Conservation (phyloP, 345 rosid genomes). For the Punica granatum region DNA sequence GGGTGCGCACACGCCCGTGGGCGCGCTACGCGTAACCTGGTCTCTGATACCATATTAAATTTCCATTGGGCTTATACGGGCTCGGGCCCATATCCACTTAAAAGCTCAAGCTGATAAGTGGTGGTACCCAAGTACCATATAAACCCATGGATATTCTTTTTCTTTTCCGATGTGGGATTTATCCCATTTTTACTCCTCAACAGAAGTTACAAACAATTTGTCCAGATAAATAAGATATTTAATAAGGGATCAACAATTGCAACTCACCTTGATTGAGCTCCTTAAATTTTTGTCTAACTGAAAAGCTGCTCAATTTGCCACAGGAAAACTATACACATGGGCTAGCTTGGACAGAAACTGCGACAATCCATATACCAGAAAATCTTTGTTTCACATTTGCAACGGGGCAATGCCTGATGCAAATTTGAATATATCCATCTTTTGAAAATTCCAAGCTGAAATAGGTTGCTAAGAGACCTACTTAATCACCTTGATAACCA, state of each 20-base stretch:
- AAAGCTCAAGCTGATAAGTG: too few relatives aligned
- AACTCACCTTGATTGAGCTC: background rate
- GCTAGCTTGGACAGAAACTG: too few relatives aligned
- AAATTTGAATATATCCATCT: background rate
- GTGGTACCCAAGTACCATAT: too few relatives aligned
- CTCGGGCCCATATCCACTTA: too few relatives aligned
- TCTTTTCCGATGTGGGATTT: too few relatives aligned
- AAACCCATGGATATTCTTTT: too few relatives aligned
- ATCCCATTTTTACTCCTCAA: too few relatives aligned
- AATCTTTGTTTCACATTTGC: background rate
- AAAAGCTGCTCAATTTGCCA: background rate
- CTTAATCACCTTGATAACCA: background rate
- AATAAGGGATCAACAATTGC: background rate
- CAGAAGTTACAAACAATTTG: conserved; percentile 18
- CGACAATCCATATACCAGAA: too few relatives aligned
- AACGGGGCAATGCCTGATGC: background rate
- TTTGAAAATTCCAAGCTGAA: background rate
- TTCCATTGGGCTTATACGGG: too few relatives aligned
- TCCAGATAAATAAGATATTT: background rate
- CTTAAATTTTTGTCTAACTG: background rate
- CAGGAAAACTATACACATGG: background rate
- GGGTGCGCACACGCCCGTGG: too few relatives aligned
- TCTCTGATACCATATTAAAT: too few relatives aligned
- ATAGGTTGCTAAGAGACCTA: background rate
- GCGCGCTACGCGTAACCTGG: too few relatives aligned